Evolutionary conservation across 2,329 filamentous ascomycete species (phyloP).

Genomic region (Talaromyces funiculosus): DNA sequence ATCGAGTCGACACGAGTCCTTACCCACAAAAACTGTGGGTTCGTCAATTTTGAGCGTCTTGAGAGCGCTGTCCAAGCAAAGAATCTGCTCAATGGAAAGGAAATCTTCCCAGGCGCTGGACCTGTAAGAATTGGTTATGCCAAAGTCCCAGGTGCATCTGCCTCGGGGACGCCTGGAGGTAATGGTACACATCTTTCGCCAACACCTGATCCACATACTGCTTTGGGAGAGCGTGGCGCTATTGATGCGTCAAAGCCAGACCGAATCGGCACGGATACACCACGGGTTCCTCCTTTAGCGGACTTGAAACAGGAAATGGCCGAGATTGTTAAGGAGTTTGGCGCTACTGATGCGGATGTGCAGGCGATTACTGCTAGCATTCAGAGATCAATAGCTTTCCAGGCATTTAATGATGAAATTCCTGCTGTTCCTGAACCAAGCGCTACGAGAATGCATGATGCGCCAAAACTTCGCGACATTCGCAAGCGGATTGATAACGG

Average conservation of each 20-base stretch:
- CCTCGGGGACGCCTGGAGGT: constrained; percentile 73
- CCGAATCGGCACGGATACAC: constrained; percentile 31
- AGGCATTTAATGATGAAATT: constrained; percentile 72
- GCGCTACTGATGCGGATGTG: constrained; percentile 73
- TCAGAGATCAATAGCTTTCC: constrained; percentile 69
- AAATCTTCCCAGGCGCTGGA: constrained; percentile 95
- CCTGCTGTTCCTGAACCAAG: constrained; percentile 83
- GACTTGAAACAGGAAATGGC: constrained; percentile 80
- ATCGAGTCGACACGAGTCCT: constrained; percentile 89
- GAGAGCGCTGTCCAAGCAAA: constrained; percentile 90
- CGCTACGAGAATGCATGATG: constrained; percentile 84
- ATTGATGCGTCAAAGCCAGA: constrained; percentile 28
- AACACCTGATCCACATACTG: constrained; percentile 74
- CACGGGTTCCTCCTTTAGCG: constrained; percentile 62
- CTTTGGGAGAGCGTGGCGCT: constrained; percentile 22
- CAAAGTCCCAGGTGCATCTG: constrained; percentile 83
- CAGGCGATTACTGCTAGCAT: constrained; percentile 67
- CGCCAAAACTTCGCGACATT: constrained; percentile 89
- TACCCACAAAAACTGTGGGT: constrained; percentile 98
- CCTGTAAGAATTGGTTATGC: constrained; percentile 95
- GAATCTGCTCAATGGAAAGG: constrained; percentile 83
- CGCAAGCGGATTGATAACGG: constrained; percentile 97
- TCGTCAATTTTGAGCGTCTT: constrained; percentile 91
- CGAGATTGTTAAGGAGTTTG: constrained; percentile 81
- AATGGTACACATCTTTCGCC: constrained; percentile 85